phyloP scores from a whole-genome alignment of 1,284 basidiomycete species.

The Marasmius fiardii region DNA sequence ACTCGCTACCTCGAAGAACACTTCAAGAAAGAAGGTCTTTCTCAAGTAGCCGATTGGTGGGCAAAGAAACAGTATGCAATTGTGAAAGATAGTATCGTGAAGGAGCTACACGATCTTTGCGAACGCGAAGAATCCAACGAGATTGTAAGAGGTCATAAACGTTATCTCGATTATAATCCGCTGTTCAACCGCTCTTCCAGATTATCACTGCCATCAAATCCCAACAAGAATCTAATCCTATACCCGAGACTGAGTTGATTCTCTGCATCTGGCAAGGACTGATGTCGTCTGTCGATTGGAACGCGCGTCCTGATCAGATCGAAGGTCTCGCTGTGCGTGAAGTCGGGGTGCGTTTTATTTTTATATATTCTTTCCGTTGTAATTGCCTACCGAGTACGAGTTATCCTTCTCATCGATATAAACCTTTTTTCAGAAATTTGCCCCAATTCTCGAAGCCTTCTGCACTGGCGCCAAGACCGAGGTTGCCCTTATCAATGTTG shows the following conservation, averaged over 20 bases:
- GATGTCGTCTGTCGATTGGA: conserved; percentile 85
- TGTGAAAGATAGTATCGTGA: conserved; percentile 66
- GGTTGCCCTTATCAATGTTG: conserved; percentile 89
- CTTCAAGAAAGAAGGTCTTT: conserved; percentile 78
- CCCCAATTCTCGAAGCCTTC: conserved; percentile 86
- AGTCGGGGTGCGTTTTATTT: conserved; percentile 60
- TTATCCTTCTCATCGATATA: background rate
- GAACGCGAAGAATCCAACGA: conserved; percentile 61
- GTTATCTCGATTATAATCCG: conserved; percentile 2
- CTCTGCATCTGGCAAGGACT: conserved; percentile 91
- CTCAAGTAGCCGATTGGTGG: conserved; percentile 88
- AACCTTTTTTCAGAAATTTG: conserved; percentile 59
- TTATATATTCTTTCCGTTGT: conserved; percentile 1
- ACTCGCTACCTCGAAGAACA: conserved; percentile 76
- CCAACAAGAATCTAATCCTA: conserved; percentile 63
- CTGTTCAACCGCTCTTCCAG: conserved; percentile 33
- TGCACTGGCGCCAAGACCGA: conserved; percentile 84
- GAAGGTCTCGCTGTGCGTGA: conserved; percentile 82
- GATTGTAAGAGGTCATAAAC: conserved; percentile 40
- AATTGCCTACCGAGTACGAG: too few relatives aligned
- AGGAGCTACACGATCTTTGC: conserved; percentile 56
- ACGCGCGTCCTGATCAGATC: conserved; percentile 84
- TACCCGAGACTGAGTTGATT: conserved; percentile 82
- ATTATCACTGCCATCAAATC: conserved; percentile 72
- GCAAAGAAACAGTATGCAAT: conserved; percentile 80